These are phyloP conservation scores for Penicillium crystallinum DNA, from an alignment of 495 filamentous ascomycete genomes.

Conservation along the genomic window DNA sequence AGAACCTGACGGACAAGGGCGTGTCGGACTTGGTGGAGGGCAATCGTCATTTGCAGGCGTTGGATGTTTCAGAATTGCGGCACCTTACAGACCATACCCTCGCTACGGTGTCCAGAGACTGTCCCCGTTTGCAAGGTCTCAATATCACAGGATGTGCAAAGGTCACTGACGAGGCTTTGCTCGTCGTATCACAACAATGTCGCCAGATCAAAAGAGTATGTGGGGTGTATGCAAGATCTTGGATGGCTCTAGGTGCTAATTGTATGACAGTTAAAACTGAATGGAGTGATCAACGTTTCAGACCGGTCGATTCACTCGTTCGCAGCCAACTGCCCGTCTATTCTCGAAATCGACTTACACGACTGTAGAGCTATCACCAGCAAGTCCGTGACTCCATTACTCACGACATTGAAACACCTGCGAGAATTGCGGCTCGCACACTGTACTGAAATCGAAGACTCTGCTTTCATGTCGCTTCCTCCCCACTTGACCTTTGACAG, in stretches of 20 bases:
- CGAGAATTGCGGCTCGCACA: conserved; percentile 83
- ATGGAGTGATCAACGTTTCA: conserved; percentile 74
- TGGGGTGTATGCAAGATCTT: not conserved
- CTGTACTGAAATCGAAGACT: conserved; percentile 76
- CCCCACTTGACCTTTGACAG: conserved; percentile 61
- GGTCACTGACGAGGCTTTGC: conserved; percentile 79
- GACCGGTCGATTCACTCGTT: conserved; percentile 78
- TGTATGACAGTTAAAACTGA: conserved; percentile 80
- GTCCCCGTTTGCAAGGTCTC: conserved; percentile 79
- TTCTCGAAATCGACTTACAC: conserved; percentile 94
- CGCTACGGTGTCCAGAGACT: conserved; percentile 72
- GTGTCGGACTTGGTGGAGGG: conserved; percentile 73
- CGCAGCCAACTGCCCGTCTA: conserved; percentile 79
- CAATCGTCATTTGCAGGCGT: conserved; percentile 75
- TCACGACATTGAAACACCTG: conserved; percentile 70
- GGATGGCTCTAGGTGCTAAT: not conserved
- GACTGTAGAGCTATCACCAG: conserved; percentile 77
- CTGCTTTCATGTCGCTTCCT: conserved; percentile 80
- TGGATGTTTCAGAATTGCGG: conserved; percentile 81
- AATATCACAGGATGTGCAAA: conserved; percentile 85
- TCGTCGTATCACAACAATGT: conserved; percentile 77
- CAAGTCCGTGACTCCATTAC: conserved; percentile 69
- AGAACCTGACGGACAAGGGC: conserved; percentile 74
- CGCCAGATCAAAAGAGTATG: conserved; percentile 81
- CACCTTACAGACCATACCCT: conserved; percentile 81